phyloP scores from a whole-genome alignment of 805 yeast genomes.

The Metschnikowia similis region DNA sequence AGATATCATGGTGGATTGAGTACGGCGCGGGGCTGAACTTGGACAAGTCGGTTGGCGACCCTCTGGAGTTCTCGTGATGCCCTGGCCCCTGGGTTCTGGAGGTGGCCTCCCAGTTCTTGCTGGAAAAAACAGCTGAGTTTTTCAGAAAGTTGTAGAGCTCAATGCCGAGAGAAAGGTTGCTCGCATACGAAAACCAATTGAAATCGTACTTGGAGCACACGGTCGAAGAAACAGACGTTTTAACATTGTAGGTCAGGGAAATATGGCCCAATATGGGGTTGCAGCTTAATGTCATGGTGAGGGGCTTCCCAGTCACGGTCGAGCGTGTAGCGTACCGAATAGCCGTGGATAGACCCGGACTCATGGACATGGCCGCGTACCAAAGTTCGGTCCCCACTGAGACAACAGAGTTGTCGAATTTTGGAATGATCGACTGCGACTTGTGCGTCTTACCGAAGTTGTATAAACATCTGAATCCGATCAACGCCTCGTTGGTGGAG shows the following conservation, averaged over 20 bases:
- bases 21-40: background rate
- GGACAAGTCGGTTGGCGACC: background rate
- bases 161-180: slow-evolving; percentile 81
- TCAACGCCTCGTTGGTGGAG: slow-evolving; percentile 76
- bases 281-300: slow-evolving; percentile 78
- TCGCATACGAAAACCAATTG: slow-evolving; percentile 84
- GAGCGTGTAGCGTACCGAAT: slow-evolving; percentile 81
- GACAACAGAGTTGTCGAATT: slow-evolving; percentile 57
- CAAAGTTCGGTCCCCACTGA: slow-evolving; percentile 84
- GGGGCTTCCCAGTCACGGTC: slow-evolving; percentile 81
- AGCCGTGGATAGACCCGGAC: slow-evolving; percentile 88
- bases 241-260: slow-evolving; percentile 81
- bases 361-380: slow-evolving; percentile 78
- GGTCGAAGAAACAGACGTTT: slow-evolving; percentile 69
- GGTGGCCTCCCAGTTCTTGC: background rate
- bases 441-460: slow-evolving; percentile 44
- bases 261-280: slow-evolving; percentile 90
- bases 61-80: background rate
- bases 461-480: slow-evolving; percentile 78
- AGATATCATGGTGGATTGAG: slow-evolving; percentile 13
- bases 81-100: background rate
- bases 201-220: slow-evolving; percentile 84
- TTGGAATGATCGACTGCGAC: slow-evolving; percentile 21
- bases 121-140: slow-evolving; percentile 2
- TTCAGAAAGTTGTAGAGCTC: slow-evolving; percentile 64